These are phyloP conservation scores for Cyclotella choctawhatcheeana DNA, from an alignment of 108 stramenopile species.

Conservation along the genomic window DNA sequence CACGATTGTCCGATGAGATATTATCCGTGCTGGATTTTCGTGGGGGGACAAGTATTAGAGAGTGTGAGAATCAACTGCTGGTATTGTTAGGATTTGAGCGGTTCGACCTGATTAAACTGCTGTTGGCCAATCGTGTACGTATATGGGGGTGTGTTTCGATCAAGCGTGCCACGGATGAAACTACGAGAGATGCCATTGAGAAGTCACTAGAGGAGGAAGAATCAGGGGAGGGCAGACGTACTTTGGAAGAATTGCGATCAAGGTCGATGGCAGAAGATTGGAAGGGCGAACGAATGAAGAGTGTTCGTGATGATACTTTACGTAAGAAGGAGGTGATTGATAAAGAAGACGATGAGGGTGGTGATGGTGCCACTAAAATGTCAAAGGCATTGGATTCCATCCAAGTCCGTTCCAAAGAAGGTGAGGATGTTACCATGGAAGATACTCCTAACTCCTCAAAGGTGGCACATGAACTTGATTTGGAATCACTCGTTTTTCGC, in stretches of 20 bases:
- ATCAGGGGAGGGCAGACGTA: constrained; percentile 81
- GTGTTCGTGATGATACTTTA: constrained; percentile 60
- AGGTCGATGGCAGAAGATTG: constrained; percentile 79
- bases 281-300: constrained; percentile 80
- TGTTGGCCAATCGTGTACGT: constrained; percentile 88
- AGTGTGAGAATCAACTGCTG: constrained; percentile 95
- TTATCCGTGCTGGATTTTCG: constrained; percentile 73
- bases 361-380: constrained; percentile 40
- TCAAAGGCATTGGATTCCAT: constrained; percentile 75
- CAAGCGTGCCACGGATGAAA: constrained; percentile 90
- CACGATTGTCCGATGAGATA: constrained; percentile 84
- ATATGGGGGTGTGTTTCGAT: constrained; percentile 94
- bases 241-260: constrained; percentile 88
- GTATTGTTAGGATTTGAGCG: constrained; percentile 94
- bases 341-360: constrained; percentile 37
- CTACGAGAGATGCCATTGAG: constrained; percentile 86
- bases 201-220: constrained; percentile 72
- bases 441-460: constrained; percentile 35
- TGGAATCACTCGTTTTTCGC: constrained; percentile 89
- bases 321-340: constrained; percentile 48
- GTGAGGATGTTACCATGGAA: constrained; percentile 52
- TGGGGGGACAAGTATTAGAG: constrained; percentile 61
- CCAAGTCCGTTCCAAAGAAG: constrained; percentile 51
- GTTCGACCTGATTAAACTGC: constrained; percentile 93
- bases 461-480: constrained; percentile 75